A percentile compares a stretch with the other conserved stretches of the same genome.
These are phyloP conservation scores for Candida khao-thaluensis DNA, from an alignment of 805 yeast genomes.

Conservation along the genomic window DNA sequence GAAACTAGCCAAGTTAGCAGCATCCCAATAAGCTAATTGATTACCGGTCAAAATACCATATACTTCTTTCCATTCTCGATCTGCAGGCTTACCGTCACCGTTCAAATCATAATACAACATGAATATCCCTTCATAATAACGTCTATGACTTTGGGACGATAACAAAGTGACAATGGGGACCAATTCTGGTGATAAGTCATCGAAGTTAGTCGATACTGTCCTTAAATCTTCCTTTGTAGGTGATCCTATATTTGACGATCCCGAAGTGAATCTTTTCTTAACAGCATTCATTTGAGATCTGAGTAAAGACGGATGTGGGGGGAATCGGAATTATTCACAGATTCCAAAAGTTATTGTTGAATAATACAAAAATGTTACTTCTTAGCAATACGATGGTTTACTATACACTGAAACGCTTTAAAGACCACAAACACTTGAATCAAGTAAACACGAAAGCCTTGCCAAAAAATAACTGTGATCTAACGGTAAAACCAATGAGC, in stretches of 20 bases:
- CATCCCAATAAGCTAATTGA: slow-evolving; percentile 91
- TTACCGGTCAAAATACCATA: slow-evolving; percentile 90
- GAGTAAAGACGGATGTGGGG: not conserved
- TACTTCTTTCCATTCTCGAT: slow-evolving; percentile 87
- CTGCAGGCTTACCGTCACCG: slow-evolving; percentile 83
- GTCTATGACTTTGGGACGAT: slow-evolving; percentile 71
- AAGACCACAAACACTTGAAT: not conserved
- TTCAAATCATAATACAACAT: slow-evolving; percentile 71
- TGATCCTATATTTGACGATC: slow-evolving; percentile 13
- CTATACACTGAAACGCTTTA: too few relatives aligned
- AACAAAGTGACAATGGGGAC: slow-evolving; percentile 73
- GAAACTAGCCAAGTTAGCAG: slow-evolving; percentile 57
- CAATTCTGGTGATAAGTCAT: slow-evolving; percentile 45
- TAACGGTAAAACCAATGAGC: slow-evolving; percentile 1
- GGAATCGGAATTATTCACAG: too few relatives aligned
- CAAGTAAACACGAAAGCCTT: slow-evolving; percentile 1
- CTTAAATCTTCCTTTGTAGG: slow-evolving; percentile 12
- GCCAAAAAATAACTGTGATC: slow-evolving; percentile 2
- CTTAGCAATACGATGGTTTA: too few relatives aligned
- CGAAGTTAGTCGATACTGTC: slow-evolving; percentile 8
- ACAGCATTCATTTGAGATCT: slow-evolving; percentile 21
- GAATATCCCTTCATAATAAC: slow-evolving; percentile 74
- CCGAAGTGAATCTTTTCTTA: slow-evolving; percentile 25
- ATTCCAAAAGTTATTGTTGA: too few relatives aligned
- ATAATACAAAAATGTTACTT: too few relatives aligned